These are phyloP conservation scores for Trifolium pratense DNA, from an alignment of 306 rosid species.

Conservation along the genomic window DNA sequence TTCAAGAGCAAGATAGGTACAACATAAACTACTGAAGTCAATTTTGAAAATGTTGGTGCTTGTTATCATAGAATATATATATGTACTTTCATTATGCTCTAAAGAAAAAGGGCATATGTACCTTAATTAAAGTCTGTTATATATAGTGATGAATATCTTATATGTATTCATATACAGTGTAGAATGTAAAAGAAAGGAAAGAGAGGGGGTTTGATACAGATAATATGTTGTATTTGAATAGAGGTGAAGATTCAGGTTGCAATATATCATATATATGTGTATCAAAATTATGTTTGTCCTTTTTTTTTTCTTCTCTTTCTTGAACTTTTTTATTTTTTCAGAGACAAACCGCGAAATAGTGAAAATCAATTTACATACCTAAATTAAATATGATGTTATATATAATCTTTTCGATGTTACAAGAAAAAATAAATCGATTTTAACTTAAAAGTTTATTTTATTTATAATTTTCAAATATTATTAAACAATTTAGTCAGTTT, in stretches of 20 bases:
- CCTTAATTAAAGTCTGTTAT: slow-evolving; percentile 28
- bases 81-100: slow-evolving; percentile 14
- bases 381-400: no score
- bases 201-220: slow-evolving; percentile 23
- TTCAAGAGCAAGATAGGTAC: slow-evolving; percentile 68
- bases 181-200: slow-evolving; percentile 23
- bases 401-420: no score
- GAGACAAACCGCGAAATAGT: background rate
- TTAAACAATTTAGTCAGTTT: no score
- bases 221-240: slow-evolving; percentile 19
- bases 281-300: slow-evolving; percentile 9
- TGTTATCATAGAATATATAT: slow-evolving; percentile 35
- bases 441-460: no score
- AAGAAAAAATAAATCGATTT: no score
- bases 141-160: slow-evolving; percentile 5
- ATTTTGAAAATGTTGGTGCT: slow-evolving; percentile 43
- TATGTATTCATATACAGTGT: background rate
- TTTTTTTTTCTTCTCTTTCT: background rate
- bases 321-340: background rate
- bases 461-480: no score
- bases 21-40: slow-evolving; percentile 6
- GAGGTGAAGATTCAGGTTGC: slow-evolving; percentile 33
- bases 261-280: slow-evolving; percentile 32
- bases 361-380: no score
- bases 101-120: background rate